Evolutionary conservation across 2,329 filamentous ascomycete species (phyloP).

Genomic region (Colletotrichum agaves): DNA sequence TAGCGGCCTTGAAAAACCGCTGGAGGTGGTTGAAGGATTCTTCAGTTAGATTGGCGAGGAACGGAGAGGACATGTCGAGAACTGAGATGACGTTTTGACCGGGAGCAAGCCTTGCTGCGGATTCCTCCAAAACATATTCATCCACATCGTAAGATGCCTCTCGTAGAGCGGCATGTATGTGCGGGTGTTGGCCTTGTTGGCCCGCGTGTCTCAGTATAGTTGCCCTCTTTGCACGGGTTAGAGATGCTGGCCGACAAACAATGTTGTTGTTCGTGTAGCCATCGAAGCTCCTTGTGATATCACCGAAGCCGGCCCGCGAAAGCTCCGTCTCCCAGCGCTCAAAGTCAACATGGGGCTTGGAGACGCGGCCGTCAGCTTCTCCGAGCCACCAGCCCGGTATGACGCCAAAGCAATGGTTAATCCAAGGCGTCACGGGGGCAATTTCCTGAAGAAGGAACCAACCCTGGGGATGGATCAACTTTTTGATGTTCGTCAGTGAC

Average conservation of each 20-base stretch:
- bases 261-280: slow-evolving; percentile 26
- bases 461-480: slow-evolving; percentile 21
- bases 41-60: neutral
- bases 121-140: slow-evolving; percentile 10
- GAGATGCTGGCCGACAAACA: neutral
- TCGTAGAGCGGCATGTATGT: neutral
- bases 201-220: neutral
- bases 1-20: slow-evolving; percentile 14
- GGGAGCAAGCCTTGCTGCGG: slow-evolving; percentile 10
- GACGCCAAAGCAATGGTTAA: slow-evolving; percentile 45
- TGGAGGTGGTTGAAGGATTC: slow-evolving; percentile 33
- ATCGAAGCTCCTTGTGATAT: slow-evolving; percentile 19
- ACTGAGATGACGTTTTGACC: slow-evolving; percentile 40
- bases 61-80: neutral
- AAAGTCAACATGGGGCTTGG: slow-evolving; percentile 42
- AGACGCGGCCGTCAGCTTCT: slow-evolving; percentile 41
- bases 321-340: slow-evolving; percentile 44
- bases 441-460: slow-evolving; percentile 44
- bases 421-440: slow-evolving; percentile 38
- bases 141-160: slow-evolving; percentile 3
- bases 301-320: slow-evolving; percentile 41
- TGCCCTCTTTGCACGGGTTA: neutral
- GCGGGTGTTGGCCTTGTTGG: neutral
- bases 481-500: slow-evolving; percentile 15
- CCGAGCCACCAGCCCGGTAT: slow-evolving; percentile 51